These are phyloP conservation scores for Fomes fomentarius DNA, from an alignment of 1,284 basidiomycete genomes.

Conservation along the genomic window DNA sequence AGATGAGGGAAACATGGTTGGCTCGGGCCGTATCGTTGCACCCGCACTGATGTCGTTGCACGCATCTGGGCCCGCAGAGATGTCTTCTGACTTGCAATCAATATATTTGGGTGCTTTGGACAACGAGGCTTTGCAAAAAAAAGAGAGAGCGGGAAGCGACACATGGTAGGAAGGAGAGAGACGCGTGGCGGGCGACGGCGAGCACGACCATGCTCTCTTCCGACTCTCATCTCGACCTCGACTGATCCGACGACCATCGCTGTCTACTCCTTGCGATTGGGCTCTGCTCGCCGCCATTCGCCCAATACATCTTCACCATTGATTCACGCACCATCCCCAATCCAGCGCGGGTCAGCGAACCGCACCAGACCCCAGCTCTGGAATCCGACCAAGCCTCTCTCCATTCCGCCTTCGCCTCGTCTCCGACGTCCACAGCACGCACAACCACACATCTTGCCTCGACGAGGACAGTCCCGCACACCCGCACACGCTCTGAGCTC, in stretches of 20 bases:
- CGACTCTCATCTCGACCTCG: conserved; percentile 17
- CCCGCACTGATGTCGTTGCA: background rate
- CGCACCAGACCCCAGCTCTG: conserved; percentile 47
- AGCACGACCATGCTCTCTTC: conserved; percentile 19
- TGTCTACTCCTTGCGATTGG: conserved; percentile 14
- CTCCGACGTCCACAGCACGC: conserved; percentile 26
- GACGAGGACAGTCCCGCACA: conserved; percentile 58
- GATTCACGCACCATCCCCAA: conserved; percentile 63
- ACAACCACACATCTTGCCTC: conserved; percentile 25
- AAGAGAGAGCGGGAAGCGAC: background rate
- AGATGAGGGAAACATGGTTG: conserved; percentile 7
- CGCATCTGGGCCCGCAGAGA: background rate
- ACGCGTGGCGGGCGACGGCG: conserved; percentile 16
- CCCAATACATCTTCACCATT: conserved; percentile 55
- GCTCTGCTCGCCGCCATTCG: conserved; percentile 17
- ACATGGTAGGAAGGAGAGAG: conserved; percentile 8
- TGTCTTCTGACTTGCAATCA: background rate
- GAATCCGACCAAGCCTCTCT: conserved; percentile 40
- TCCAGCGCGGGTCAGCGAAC: conserved; percentile 55
- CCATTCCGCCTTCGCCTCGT: conserved; percentile 31
- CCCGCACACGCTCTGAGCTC: conserved; percentile 62
- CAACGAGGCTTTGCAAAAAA: background rate
- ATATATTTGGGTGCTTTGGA: conserved; percentile 2
- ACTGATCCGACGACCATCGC: conserved; percentile 28
- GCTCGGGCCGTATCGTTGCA: conserved; percentile 5